Base-by-base conservation (phyloP, 2,329 filamentous ascomycete species). In the Rhexocercosporidium sp. region DNA sequence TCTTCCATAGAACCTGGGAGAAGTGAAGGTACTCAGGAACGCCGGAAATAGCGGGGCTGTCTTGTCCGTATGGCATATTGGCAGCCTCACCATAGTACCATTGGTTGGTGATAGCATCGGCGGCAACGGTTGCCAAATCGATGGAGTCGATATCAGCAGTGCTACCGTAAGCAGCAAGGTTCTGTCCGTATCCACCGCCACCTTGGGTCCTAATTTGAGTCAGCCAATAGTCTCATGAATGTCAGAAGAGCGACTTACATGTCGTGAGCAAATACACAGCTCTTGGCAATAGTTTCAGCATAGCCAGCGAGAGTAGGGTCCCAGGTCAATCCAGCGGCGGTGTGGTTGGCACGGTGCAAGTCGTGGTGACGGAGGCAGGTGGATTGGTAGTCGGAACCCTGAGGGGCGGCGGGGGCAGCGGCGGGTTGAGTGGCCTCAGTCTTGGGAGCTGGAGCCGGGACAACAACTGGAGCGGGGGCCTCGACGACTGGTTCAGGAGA, bases 31-130 rank as follows among this genome's bases (percentile, higher is more conserved):
- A 72, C 49, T 74, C 72, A 39, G 62, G 59, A 49, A 69, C 63
- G 78, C 86, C 79, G 77, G 76, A 74, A 84, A 87, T 41, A 87
- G 86, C 79, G 29, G 92, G 90, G 76, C 82, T 84, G 66, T 79
- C 76, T 72, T 83, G 65, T 71, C 89, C 90, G 76, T 91, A 96
- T 77, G 64, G 65, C 18, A 80, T 83, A 62, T 81, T 79, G 34
- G 77, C 75, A 66, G 84, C 84, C 80, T 97, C 93, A 75, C 86
- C 87, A 78, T 96, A 93, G 86, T 97, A 97, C 93, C 96, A 97
- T 81, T 90, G 84, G 78, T 95, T 86, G 75, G 89, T 92, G 77
- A 95, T 89, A 72, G 91, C 88, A 70, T 86, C 83, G 63, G 88
- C 87, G 70, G 92, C 83, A 56, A 89, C 85, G 68, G 79, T 80